Percentiles rank a stretch among this genome's conserved stretches.
phyloP scores from a whole-genome alignment of 768 basidiomycete genomes.

The Dioszegia hungarica region DNA sequence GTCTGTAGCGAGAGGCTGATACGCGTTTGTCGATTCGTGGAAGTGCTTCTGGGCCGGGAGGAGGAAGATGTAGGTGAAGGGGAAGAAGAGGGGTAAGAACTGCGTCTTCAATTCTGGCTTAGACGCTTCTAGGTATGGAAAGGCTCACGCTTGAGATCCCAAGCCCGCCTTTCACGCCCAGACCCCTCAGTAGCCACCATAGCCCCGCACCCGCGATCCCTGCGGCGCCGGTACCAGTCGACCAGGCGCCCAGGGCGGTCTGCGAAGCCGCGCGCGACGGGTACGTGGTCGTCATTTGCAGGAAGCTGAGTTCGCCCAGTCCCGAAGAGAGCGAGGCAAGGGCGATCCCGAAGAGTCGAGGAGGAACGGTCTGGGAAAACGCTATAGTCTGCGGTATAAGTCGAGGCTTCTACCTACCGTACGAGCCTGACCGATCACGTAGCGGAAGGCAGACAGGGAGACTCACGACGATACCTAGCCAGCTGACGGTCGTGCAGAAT shows the following conservation, averaged over 20 bases:
- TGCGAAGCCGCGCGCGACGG: constrained; percentile 49
- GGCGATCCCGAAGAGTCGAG: constrained; percentile 73
- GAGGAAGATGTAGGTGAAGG: constrained; percentile 68
- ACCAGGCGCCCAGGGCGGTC: constrained; percentile 87
- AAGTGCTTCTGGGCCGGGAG: constrained; percentile 63
- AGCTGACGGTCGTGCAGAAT: constrained; percentile 70
- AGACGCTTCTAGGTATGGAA: background rate
- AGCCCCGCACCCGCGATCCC: constrained; percentile 85
- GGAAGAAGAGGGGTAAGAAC: constrained; percentile 77
- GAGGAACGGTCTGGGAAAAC: constrained; percentile 59
- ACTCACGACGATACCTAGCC: constrained; percentile 80
- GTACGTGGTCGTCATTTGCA: constrained; percentile 67
- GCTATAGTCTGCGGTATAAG: constrained; percentile 78
- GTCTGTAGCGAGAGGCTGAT: constrained; percentile 43
- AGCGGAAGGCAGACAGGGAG: background rate
- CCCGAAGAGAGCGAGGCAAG: constrained; percentile 86
- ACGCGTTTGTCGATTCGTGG: constrained; percentile 4
- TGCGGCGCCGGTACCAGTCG: constrained; percentile 89
- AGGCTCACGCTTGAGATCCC: constrained; percentile 54
- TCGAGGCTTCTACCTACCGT: too few species aligned
- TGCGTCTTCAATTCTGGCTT: constrained; percentile 41
- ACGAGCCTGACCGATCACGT: background rate
- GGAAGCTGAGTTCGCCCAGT: constrained; percentile 86
- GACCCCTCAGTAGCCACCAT: constrained; percentile 86
- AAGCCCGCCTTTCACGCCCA: constrained; percentile 79